Percentiles rank a stretch among this genome's conserved stretches.
These are phyloP conservation scores for Fusarium sp. DNA, from an alignment of 2,329 filamentous ascomycete species.

Conservation along the genomic window DNA sequence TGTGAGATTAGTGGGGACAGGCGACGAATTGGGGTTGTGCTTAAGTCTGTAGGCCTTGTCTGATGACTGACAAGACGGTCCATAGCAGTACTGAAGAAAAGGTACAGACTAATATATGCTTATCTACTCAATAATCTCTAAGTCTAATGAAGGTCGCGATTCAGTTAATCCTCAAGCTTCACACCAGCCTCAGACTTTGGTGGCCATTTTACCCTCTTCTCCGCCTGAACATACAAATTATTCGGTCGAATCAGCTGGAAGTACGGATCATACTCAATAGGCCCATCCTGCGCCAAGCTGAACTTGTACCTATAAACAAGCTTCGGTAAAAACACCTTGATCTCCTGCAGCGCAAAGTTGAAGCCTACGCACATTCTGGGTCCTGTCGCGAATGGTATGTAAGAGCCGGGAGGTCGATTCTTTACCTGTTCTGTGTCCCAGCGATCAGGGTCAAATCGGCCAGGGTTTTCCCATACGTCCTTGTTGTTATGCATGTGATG, in stretches of 20 bases:
- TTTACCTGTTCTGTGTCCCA: slow-evolving; percentile 66
- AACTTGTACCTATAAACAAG: slow-evolving; percentile 68
- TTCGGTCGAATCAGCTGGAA: slow-evolving; percentile 66
- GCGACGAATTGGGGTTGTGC: fast-evolving
- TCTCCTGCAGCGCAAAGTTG: slow-evolving; percentile 69
- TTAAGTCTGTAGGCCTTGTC: not conserved
- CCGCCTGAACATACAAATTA: slow-evolving; percentile 62
- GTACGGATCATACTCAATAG: slow-evolving; percentile 66
- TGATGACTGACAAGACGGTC: no score
- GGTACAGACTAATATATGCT: fast-evolving
- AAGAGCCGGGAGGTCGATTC: slow-evolving; percentile 59
- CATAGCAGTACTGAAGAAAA: not conserved
- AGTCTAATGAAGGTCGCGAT: not conserved
- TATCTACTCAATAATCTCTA: not conserved
- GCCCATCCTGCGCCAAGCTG: slow-evolving; percentile 54
- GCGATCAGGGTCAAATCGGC: slow-evolving; percentile 66
- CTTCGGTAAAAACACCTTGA: slow-evolving; percentile 67
- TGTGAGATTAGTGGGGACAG: no score
- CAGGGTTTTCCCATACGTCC: slow-evolving; percentile 65
- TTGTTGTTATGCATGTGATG: slow-evolving; percentile 64
- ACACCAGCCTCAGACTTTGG: not conserved
- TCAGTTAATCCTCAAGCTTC: fast-evolving
- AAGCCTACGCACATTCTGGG: slow-evolving; percentile 69
- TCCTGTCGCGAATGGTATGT: slow-evolving; percentile 67
- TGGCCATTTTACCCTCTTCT: slow-evolving; percentile 42